Evolutionary conservation across 768 basidiomycete genomes (phyloP).

Genomic region (Leccinum truebloodii): DNA sequence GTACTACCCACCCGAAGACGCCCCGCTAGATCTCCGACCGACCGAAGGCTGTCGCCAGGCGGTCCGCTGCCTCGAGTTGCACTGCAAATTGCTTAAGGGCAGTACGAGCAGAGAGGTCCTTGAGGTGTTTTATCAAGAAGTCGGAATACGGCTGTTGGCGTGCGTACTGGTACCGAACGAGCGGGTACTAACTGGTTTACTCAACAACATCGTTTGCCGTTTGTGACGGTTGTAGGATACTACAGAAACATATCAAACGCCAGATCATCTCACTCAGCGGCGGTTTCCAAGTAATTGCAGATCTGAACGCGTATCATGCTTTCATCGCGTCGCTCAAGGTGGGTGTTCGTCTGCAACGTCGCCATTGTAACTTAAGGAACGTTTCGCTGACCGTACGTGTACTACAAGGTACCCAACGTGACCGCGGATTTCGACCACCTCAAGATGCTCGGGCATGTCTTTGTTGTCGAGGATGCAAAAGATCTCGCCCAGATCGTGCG

Average conservation of each 20-base stretch:
- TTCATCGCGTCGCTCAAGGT: conserved; percentile 90
- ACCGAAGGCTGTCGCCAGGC: conserved; percentile 89
- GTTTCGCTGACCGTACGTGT: neutral
- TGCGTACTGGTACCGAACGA: conserved; percentile 37
- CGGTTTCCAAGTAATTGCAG: conserved; percentile 95
- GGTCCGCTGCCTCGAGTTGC: conserved; percentile 84
- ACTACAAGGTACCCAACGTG: conserved; percentile 65
- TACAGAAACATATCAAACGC: conserved; percentile 95
- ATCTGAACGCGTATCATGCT: conserved; percentile 89
- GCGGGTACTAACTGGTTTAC: neutral
- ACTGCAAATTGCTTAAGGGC: conserved; percentile 88
- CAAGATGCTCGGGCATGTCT: conserved; percentile 97
- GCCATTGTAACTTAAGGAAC: neutral
- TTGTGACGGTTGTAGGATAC: conserved; percentile 48
- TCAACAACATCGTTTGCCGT: neutral
- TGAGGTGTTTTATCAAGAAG: conserved; percentile 97
- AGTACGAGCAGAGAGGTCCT: conserved; percentile 95
- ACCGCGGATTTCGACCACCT: conserved; percentile 89
- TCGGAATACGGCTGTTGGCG: conserved; percentile 87
- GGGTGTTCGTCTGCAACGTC: conserved; percentile 1
- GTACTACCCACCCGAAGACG: conserved; percentile 87
- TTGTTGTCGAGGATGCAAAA: conserved; percentile 93
- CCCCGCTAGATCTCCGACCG: conserved; percentile 77
- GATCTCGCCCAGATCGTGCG: conserved; percentile 95
- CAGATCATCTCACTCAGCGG: conserved; percentile 95